Percentiles rank a stretch among this genome's conserved stretches.
Evolutionary conservation across 331 rosid genomes (phyloP).

Genomic region (Ulmus americana): DNA sequence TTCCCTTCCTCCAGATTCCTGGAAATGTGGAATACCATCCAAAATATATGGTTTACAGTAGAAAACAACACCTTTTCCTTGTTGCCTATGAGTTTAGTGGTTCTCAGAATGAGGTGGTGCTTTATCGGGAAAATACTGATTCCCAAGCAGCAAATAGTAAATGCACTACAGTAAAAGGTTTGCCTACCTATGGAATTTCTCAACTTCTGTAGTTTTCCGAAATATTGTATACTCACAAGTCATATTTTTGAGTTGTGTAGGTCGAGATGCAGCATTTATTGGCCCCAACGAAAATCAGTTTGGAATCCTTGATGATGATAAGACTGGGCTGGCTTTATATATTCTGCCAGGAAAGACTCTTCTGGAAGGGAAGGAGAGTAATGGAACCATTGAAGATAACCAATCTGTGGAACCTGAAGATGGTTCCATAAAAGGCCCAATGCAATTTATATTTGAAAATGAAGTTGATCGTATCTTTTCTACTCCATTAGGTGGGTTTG

Average conservation of each 20-base stretch:
- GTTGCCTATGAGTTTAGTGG: slow-evolving; percentile 78
- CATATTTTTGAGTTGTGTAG: slow-evolving; percentile 40
- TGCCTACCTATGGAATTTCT: slow-evolving; percentile 19
- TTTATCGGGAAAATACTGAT: slow-evolving; percentile 76
- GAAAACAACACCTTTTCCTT: slow-evolving; percentile 72
- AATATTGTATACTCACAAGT: slow-evolving; percentile 13
- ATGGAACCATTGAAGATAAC: slow-evolving; percentile 47
- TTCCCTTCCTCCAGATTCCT: slow-evolving; percentile 57
- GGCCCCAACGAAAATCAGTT: slow-evolving; percentile 90
- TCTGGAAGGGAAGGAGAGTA: slow-evolving; percentile 53
- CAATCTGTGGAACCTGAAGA: slow-evolving; percentile 40
- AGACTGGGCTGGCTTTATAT: slow-evolving; percentile 74
- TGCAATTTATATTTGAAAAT: slow-evolving; percentile 77
- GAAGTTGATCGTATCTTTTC: slow-evolving; percentile 91
- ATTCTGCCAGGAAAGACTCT: slow-evolving; percentile 65
- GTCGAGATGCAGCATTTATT: slow-evolving; percentile 88
- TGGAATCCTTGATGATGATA: slow-evolving; percentile 90
- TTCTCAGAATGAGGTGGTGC: slow-evolving; percentile 64
- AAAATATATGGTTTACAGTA: slow-evolving; percentile 66
- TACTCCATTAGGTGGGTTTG: slow-evolving; percentile 77
- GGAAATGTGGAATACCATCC: slow-evolving; percentile 76
- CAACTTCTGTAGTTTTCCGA: slow-evolving; percentile 4
- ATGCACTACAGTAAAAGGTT: slow-evolving; percentile 80
- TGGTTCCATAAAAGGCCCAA: slow-evolving; percentile 56
- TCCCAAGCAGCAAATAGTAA: slow-evolving; percentile 51